A percentile compares a stretch with the other conserved stretches of the same genome.
Evolutionary conservation across 768 basidiomycete species (phyloP).

Genomic region (Lyophyllum shimeji): DNA sequence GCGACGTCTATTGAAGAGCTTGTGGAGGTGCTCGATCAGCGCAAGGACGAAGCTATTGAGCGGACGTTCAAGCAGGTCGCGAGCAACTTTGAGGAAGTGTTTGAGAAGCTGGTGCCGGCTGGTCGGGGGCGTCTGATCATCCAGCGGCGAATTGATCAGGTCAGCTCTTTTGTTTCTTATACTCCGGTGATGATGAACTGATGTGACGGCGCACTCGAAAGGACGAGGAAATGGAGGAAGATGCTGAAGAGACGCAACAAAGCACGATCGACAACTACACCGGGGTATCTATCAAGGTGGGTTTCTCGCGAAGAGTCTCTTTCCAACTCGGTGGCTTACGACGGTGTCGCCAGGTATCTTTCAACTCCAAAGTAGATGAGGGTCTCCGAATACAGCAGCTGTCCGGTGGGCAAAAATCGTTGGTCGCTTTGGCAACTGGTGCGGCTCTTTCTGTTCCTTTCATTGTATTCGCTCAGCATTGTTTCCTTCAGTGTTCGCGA

Average conservation of each 20-base stretch:
- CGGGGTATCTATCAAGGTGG: constrained; percentile 91
- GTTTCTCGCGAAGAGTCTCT: not conserved
- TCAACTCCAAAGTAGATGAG: constrained; percentile 98
- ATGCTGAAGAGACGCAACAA: constrained; percentile 70
- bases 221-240: constrained; percentile 77
- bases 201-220: constrained; percentile 23
- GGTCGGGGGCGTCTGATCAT: constrained; percentile 92
- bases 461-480: not conserved
- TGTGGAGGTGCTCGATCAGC: constrained; percentile 89
- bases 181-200: too few species aligned
- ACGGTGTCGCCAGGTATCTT: constrained; percentile 74
- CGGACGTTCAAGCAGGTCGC: constrained; percentile 98
- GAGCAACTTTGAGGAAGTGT: constrained; percentile 95
- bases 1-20: constrained; percentile 89
- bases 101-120: constrained; percentile 93
- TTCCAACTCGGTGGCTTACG: not conserved
- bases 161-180: constrained; percentile 23
- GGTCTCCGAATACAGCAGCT: constrained; percentile 95
- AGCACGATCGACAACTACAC: constrained; percentile 91
- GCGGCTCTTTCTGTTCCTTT: not conserved
- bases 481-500: constrained; percentile 77
- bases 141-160: constrained; percentile 87
- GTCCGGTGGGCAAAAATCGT: constrained; percentile 95
- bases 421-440: constrained; percentile 95
- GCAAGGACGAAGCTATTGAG: constrained; percentile 99